A percentile compares a stretch with the other conserved stretches of the same genome.
Evolutionary conservation across 768 basidiomycete genomes (phyloP).

Genomic region (Rhodotorula paludigena): DNA sequence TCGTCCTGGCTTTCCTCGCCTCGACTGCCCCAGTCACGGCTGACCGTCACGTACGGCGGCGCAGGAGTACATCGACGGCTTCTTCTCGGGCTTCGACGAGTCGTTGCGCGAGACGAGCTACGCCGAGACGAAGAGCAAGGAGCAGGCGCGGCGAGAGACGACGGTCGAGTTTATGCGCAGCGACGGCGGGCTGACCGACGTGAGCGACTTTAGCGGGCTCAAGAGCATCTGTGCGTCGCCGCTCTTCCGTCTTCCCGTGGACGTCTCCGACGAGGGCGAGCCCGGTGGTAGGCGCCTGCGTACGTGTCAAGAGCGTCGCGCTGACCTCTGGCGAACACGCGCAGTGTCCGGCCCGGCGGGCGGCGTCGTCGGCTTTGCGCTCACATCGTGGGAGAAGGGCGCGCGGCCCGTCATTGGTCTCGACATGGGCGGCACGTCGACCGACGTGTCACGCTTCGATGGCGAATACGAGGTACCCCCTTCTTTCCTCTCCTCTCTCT

Average conservation of each 20-base stretch:
- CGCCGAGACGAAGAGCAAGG: constrained; percentile 44
- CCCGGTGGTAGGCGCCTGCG: too few relatives aligned
- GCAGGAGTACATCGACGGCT: constrained; percentile 76
- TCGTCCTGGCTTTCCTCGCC: too few relatives aligned
- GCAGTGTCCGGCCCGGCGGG: constrained; percentile 63
- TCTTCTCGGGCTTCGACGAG: constrained; percentile 80
- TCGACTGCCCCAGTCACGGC: too few relatives aligned
- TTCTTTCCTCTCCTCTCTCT: neutral
- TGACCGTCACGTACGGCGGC: too few relatives aligned
- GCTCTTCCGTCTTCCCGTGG: neutral
- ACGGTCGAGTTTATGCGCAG: constrained; percentile 94
- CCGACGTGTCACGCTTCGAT: neutral
- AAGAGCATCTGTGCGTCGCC: constrained; percentile 63
- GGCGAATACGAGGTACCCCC: constrained; percentile 4
- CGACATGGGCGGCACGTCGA: constrained; percentile 5
- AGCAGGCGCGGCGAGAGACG: constrained; percentile 45
- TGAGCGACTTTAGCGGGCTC: constrained; percentile 79
- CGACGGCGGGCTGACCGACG: constrained; percentile 77
- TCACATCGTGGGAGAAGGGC: constrained; percentile 75
- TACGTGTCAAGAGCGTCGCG: too few relatives aligned
- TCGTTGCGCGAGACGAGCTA: constrained; percentile 25
- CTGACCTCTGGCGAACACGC: neutral
- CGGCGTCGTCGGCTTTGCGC: constrained; percentile 89
- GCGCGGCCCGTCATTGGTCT: constrained; percentile 21
- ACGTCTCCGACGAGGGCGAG: too few relatives aligned